A percentile compares a stretch with the other conserved stretches of the same genome.
Conservation (phyloP, 768 basidiomycete species). For the Macrolepiota dolichaula region DNA sequence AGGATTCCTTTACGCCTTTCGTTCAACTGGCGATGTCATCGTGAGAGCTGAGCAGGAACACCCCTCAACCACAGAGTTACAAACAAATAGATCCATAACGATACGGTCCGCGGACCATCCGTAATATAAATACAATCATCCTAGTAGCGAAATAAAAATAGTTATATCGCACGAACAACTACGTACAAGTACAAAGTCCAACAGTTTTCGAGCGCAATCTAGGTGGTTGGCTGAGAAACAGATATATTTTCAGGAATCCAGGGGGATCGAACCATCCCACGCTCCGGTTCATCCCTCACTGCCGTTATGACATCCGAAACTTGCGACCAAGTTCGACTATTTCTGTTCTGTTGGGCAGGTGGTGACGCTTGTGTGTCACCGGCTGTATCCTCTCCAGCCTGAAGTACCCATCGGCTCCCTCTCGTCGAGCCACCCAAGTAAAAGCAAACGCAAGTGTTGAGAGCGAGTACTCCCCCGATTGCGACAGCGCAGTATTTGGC, state of each 20-base stretch:
- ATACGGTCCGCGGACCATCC: background rate
- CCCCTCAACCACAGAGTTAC: too few relatives aligned
- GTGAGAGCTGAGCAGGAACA: background rate
- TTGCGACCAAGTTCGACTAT: background rate
- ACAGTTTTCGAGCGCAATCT: background rate
- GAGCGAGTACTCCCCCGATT: background rate
- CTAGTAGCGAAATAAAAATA: background rate
- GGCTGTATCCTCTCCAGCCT: background rate
- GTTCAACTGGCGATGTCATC: background rate
- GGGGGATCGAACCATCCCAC: background rate
- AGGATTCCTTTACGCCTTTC: background rate
- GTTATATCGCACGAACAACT: background rate
- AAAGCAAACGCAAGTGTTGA: slow-evolving; percentile 9
- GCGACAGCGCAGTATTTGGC: background rate
- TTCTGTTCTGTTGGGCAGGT: background rate
- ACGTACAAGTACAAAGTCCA: background rate
- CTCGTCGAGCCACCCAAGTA: slow-evolving; percentile 9
- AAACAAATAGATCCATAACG: too few relatives aligned
- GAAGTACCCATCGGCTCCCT: background rate
- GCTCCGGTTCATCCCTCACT: background rate
- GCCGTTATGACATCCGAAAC: slow-evolving; percentile 4
- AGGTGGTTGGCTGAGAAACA: background rate
- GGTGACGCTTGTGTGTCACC: background rate
- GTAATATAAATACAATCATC: background rate
- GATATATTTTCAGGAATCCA: background rate